A percentile compares a stretch with the other conserved stretches of the same genome.
Conservation (phyloP, 2,329 filamentous ascomycete genomes). For the Stachybotrys echinatus region DNA sequence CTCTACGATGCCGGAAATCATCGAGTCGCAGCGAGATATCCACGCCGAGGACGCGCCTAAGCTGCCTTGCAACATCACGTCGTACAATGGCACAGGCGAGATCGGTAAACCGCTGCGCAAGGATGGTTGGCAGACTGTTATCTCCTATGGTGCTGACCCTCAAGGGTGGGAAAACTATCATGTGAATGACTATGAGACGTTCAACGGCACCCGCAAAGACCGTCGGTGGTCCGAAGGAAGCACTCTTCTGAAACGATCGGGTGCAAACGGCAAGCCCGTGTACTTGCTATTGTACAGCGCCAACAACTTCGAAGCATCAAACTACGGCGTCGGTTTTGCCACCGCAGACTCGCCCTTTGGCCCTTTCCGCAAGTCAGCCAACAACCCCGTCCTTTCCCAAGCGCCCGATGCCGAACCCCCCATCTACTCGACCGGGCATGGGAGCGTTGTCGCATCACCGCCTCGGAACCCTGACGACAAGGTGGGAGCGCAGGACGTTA, state of each 20-base stretch:
- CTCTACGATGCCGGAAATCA: constrained; percentile 26
- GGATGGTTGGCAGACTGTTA: constrained; percentile 30
- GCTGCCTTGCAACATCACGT: constrained; percentile 22
- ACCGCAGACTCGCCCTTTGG: constrained; percentile 24
- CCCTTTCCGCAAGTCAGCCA: constrained; percentile 23
- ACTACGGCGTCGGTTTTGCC: constrained; percentile 29
- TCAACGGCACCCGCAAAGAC: constrained; percentile 27
- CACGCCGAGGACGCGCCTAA: constrained; percentile 18
- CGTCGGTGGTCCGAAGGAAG: constrained; percentile 30
- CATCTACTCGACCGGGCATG: constrained; percentile 27
- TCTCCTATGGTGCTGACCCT: constrained; percentile 26
- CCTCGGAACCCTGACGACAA: constrained; percentile 8
- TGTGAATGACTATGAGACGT: constrained; percentile 24
- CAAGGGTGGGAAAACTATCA: constrained; percentile 30
- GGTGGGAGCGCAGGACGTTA: constrained; percentile 25
- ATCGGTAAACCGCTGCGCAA: constrained; percentile 25
- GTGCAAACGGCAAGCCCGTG: constrained; percentile 14
- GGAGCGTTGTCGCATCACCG: constrained; percentile 27
- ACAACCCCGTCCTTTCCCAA: constrained; percentile 25
- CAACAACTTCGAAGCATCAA: constrained; percentile 30
- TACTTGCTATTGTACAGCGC: constrained; percentile 25
- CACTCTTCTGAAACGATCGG: constrained; percentile 19
- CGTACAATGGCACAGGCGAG: constrained; percentile 28
- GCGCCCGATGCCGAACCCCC: constrained; percentile 18
- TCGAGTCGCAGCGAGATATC: constrained; percentile 18